Base-by-base conservation (phyloP, 768 basidiomycete genomes). In the Nidula microcarpa region DNA sequence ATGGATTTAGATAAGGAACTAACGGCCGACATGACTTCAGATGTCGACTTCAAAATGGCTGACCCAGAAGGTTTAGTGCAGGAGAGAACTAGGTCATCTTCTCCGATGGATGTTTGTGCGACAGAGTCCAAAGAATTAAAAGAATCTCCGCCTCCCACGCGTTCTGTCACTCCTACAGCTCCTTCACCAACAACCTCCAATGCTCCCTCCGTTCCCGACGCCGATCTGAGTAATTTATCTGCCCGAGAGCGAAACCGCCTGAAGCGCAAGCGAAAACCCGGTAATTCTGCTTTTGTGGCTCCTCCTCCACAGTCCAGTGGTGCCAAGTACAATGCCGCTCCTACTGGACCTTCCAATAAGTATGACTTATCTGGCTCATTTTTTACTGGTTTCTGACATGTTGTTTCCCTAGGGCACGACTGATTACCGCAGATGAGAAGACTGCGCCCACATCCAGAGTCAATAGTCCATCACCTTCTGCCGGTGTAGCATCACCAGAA, bases 201-300 rank as follows among this genome's bases (percentile, higher is more conserved):
- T 34, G 57, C 63, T 50, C 67, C 70, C 5, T 68, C 72, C 3
- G 68, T 68, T 9, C 62, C 74, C 18, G 80, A 84, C 43, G 56
- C 71, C 10, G 84, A 86, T 56, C 55, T 75, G 4, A 72, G 63
- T 43, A 80, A 79, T 5, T 73, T 98, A 44, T 97, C 94, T 33
- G 93, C 94, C 9, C 85, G 97, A 51, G 96, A 98, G 69, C 84
- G 90, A 33, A 97, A 97, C 65, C 83, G 95, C 46, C 74, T 98
- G 33, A 99, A 99, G 68, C 81, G 97, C 32, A 98, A 98, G 65
- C 88, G 95, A 52, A 97, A 95, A 62, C 79, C 80, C 3, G 94
- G 92, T 3, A 91, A 88, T 62, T 74, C 85, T 33, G 90, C 89
- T 1, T 92, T 92, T 60, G 91, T 94, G 13, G 78, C 86, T 10